A percentile compares a stretch with the other conserved stretches of the same genome.
Evolutionary conservation across 75 land plant genomes (phyloP).

Genomic region (Selaginella tamariscina): DNA sequence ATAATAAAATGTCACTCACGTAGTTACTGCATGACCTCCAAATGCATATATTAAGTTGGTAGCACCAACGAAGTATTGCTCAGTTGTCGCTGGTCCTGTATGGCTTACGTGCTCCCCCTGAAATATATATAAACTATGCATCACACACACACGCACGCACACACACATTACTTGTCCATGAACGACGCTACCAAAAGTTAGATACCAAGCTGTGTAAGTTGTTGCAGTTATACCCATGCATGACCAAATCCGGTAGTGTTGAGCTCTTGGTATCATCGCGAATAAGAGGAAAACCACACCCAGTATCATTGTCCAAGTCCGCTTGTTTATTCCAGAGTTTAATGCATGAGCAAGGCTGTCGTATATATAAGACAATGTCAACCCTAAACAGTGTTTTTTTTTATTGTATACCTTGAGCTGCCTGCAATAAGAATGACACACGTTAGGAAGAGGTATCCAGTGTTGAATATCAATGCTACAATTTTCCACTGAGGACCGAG

Average conservation of each 20-base stretch:
- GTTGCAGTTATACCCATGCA: neutral
- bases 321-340: neutral
- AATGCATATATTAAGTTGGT: slow-evolving; percentile 2
- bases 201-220: slow-evolving; percentile 7
- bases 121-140: neutral
- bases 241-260: slow-evolving; percentile 10
- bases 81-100: neutral
- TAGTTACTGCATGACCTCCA: slow-evolving; percentile 9
- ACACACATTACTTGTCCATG: neutral
- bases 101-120: neutral
- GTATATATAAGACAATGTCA: neutral
- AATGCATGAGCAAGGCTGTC: neutral
- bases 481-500: slow-evolving; percentile 1
- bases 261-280: neutral
- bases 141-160: neutral
- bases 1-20: neutral
- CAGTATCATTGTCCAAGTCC: slow-evolving; percentile 2
- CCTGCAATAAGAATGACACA: neutral
- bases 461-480: neutral
- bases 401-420: neutral
- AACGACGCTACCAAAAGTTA: neutral
- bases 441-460: neutral
- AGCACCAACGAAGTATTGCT: slow-evolving; percentile 5
- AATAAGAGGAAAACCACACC: neutral
- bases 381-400: neutral